Percentiles rank a stretch among this genome's conserved stretches.
phyloP scores from a whole-genome alignment of 2,329 filamentous ascomycete genomes.

The Acrocalymma vagum region DNA sequence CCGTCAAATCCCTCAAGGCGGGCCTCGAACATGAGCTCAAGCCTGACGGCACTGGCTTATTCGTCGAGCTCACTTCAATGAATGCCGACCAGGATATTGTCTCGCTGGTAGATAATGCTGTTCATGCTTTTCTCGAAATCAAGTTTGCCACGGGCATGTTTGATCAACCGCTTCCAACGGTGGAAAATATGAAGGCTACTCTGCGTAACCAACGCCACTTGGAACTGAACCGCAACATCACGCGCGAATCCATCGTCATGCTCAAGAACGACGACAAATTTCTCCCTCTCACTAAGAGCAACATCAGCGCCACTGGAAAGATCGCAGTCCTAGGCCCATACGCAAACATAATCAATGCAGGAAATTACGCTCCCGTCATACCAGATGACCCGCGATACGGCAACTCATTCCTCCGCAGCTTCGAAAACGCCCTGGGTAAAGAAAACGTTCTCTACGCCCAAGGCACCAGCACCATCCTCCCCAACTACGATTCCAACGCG shows the following conservation, averaged over 20 bases:
- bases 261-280: slow-evolving; percentile 26
- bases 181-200: too few species aligned
- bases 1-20: too few species aligned
- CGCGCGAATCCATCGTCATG: slow-evolving; percentile 25
- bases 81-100: too few species aligned
- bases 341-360: not conserved
- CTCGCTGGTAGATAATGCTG: too few species aligned
- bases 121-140: too few species aligned
- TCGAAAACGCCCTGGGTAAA: slow-evolving; percentile 19
- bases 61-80: too few species aligned
- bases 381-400: not conserved
- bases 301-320: too few species aligned
- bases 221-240: slow-evolving; percentile 23
- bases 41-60: too few species aligned
- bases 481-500: slow-evolving; percentile 24
- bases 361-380: not conserved
- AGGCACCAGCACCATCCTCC: slow-evolving; percentile 16
- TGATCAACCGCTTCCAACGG: too few species aligned
- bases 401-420: not conserved
- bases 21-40: too few species aligned
- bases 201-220: too few species aligned
- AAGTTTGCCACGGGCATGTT: too few species aligned
- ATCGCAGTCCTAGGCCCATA: slow-evolving; percentile 1
- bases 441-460: slow-evolving; percentile 27
- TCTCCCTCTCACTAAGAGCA: slow-evolving; percentile 1